Base-by-base conservation (phyloP, 768 basidiomycete species). In the Holtermannia corniformis region DNA sequence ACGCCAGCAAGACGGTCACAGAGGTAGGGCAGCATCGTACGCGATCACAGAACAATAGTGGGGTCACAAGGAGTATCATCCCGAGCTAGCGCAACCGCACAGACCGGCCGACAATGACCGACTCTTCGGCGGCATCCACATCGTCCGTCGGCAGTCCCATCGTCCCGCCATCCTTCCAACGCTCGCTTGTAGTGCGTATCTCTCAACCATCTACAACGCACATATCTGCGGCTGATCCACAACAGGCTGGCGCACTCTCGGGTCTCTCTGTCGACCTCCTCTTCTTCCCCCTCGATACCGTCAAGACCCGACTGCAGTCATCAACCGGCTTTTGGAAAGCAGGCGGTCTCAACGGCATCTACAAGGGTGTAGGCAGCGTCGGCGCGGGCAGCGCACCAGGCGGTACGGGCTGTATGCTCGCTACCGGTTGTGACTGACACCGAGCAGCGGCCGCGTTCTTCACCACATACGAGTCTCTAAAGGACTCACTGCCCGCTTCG, bases 231-330 rank as follows among this genome's bases (percentile, higher is more conserved):
- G 13, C 5, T 3, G 21, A 32, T 28, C 41, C 10, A 37, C 44
- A 45, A 16, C 32, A 90, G 86, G 85, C 87, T 41, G 90, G 93
- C 22, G 92, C 86, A 20, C 71, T 84, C n/a, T 89, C 95, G 26
- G 93, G 93, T 23, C 85, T 88, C 5, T 79, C 89, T 1, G 93
- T 96, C 16, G 93, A 99, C 74, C 79, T 96, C 43, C 79, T 95
- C 20, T 92, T 99, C 76, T 99, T 90, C 72, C 93, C 93, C 1
- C 82, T 99, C 52, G 93, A 99, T 75, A 95, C 93, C 0, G 74
- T 97, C 69, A 99, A 99, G 75, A 97, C 95, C 37, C 84, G 93
- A 45, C 78, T 95, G 27, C 93, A 99, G 64, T 85, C 90, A 4
- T 70, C 82, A 2, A 83, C 87, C 64, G 95, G 93, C 16, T 96